Evolutionary conservation across 345 rosid genomes (phyloP).

Genomic region (Pistacia integerrima): DNA sequence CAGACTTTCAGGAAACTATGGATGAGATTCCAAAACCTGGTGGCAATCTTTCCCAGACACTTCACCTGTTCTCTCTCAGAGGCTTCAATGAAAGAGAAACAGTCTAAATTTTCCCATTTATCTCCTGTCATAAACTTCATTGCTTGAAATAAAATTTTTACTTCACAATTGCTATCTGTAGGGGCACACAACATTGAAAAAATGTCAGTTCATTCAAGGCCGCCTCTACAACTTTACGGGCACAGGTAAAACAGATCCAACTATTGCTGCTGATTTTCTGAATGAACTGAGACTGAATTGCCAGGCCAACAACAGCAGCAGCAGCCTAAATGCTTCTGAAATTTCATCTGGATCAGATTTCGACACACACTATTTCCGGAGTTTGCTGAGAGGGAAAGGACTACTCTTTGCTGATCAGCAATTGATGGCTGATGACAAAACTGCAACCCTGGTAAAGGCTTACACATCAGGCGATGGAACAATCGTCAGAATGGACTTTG

Average conservation of each 20-base stretch:
- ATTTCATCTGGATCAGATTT: constrained; percentile 43
- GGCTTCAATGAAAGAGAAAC: constrained; percentile 51
- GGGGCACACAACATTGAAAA: constrained; percentile 53
- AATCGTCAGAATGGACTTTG: constrained; percentile 41
- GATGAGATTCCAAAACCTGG: constrained; percentile 45
- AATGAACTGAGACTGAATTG: no score
- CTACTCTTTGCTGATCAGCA: constrained; percentile 52
- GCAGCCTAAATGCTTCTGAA: background rate
- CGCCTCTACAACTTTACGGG: constrained; percentile 44
- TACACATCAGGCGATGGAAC: constrained; percentile 44
- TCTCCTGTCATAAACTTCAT: background rate
- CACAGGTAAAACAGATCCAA: constrained; percentile 43
- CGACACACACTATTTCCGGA: constrained; percentile 34
- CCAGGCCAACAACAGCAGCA: constrained; percentile 13
- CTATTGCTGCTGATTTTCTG: no score
- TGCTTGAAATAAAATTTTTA: background rate
- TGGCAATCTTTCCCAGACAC: constrained; percentile 31
- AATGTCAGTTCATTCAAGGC: constrained; percentile 41
- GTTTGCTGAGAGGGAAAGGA: constrained; percentile 50
- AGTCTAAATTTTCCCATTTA: constrained; percentile 17
- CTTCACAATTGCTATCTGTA: constrained; percentile 17
- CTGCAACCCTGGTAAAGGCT: constrained; percentile 35
- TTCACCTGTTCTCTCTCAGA: constrained; percentile 36
- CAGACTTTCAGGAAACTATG: constrained; percentile 38
- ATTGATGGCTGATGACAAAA: constrained; percentile 43